A percentile compares a stretch with the other conserved stretches of the same genome.
These are phyloP conservation scores for Pelargonium myrrhifolium DNA, from an alignment of 441 rosid species.

Conservation along the genomic window DNA sequence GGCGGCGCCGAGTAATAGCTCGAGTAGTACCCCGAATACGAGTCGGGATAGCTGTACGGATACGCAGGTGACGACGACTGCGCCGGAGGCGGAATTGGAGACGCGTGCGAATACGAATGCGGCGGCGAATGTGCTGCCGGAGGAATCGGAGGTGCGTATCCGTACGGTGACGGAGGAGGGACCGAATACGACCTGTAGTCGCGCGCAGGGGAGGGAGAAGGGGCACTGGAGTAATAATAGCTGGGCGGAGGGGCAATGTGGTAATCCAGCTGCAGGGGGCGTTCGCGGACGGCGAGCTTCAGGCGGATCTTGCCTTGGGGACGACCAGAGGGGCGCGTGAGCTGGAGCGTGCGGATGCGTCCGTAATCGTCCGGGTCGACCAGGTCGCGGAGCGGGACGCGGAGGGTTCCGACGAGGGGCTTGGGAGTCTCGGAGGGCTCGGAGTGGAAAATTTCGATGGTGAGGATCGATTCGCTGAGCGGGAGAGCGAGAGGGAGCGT, in stretches of 20 bases:
- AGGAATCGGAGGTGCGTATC: background rate
- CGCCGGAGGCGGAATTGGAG: no score
- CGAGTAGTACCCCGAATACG: slow-evolving; percentile 29
- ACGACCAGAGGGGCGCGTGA: slow-evolving; percentile 47
- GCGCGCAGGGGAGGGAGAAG: slow-evolving; percentile 29
- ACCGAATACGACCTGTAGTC: slow-evolving; percentile 28
- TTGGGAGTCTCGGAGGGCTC: slow-evolving; percentile 42
- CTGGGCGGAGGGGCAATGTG: slow-evolving; percentile 20
- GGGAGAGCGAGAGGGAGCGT: slow-evolving; percentile 36
- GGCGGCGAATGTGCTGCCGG: background rate
- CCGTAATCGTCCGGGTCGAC: slow-evolving; percentile 20
- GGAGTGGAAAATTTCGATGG: slow-evolving; percentile 48
- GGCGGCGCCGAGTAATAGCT: slow-evolving; percentile 29
- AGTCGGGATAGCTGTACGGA: slow-evolving; percentile 18
- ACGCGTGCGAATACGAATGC: slow-evolving; percentile 12
- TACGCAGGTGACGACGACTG: background rate
- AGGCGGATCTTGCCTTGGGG: slow-evolving; percentile 43
- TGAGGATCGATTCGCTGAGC: slow-evolving; percentile 34
- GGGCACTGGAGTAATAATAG: slow-evolving; percentile 37
- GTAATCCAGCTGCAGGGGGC: slow-evolving; percentile 29
- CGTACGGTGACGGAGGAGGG: slow-evolving; percentile 11
- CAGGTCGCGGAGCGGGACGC: slow-evolving; percentile 28
- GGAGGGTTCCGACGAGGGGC: slow-evolving; percentile 49
- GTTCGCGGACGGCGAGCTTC: slow-evolving; percentile 33
- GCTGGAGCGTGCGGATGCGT: slow-evolving; percentile 27